Evolutionary conservation across 108 stramenopile genomes (phyloP), one percentile per base, ranked within the genome.

Genomic region (Cyclotella distinguenda): DNA sequence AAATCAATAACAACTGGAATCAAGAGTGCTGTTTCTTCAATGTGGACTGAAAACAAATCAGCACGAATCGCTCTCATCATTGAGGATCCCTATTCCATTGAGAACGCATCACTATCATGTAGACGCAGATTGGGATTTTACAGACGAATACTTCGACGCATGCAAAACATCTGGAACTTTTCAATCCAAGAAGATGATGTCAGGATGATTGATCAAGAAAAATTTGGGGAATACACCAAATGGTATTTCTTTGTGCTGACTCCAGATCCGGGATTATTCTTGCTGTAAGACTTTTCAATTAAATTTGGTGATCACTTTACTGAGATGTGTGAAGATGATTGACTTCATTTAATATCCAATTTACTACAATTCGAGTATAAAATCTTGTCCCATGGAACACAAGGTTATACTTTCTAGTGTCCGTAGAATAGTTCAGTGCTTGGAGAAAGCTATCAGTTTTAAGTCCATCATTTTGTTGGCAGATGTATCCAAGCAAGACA

Each of bases 351-450:
- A n/a, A n/a, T n/a, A n/a, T n/a, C n/a, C n/a, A n/a, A n/a, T n/a
- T n/a, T n/a, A n/a, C n/a, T n/a, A n/a, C n/a, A n/a, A 39, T 12
- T 13, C 13, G 10, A n/a, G n/a, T 15, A 47, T 47, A 32, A 47
- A 50, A 19, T 32, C 61, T 22, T 62, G 61, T 25, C 61, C 61
- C 1, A 45, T 62, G 43, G 61, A 62, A 11, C 30, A 62, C 35
- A 25, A 33, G 1, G 6, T 38, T 34, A 62, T 62, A 21, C 45
- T 62, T 7, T 47, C 61, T 2, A 38, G 48, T 36, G 45, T 62
- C 3, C 44, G 61, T 2, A n/a, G 61, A 18, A 46, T 47, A 9
- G 45, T 62, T 9, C 46, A 47, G 32, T 32, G 32, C 10, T 36
- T 62, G 27, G 61, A 62, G 61, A 1, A 8, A 1, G 43, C 33